Base-by-base conservation (phyloP, 208 protist species). In the Crithidia thermophila region DNA sequence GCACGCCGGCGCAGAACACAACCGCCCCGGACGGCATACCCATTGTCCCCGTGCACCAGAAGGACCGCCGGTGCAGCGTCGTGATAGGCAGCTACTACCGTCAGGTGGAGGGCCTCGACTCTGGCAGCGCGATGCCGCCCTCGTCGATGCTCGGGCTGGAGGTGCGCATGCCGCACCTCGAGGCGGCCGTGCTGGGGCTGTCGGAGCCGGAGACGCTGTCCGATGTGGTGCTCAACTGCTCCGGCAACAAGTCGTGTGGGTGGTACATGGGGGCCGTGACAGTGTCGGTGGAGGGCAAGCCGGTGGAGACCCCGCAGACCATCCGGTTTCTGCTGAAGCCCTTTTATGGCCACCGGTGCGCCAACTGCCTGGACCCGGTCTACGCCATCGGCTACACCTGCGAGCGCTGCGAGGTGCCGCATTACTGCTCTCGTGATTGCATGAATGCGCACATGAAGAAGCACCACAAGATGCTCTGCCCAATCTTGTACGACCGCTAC, bases 381-480 rank as follows among this genome's bases (percentile, higher is more conserved):
- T 91, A 94, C 75, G 81, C 85, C 8, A 79, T 85, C 56, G 87
- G 87, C 23, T 96, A 84, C 73, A 84, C 81, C 8, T 96, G 87
- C 73, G 82, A 77, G 25, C 79, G 79, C 42, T 96, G 90, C 73
- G 85, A 89, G 59, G 77, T 79, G 53, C 79, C 87, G 13, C 76
- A 88, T 57, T 96, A 96, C 71, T 96, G 90, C 74, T 88, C 79
- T 13, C 76, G 81, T 11, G 79, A 89, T 0, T 96, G 90, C 73
- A 81, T 91, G 70, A 67, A 71, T 33, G 70, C 71, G 25, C 90
- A 96, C 77, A 88, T 88, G 81, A 64, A 75, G 59, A 45, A 79
- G 75, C 60, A 75, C 13, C 88, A 93, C 69, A 84, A 80, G n/a
- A 59, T 93, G 49, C 74, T 96, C 14, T 94, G 87, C 58, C 74